Conservation (phyloP, 345 rosid genomes). For the rapeseed (Brassica napus) region DNA sequence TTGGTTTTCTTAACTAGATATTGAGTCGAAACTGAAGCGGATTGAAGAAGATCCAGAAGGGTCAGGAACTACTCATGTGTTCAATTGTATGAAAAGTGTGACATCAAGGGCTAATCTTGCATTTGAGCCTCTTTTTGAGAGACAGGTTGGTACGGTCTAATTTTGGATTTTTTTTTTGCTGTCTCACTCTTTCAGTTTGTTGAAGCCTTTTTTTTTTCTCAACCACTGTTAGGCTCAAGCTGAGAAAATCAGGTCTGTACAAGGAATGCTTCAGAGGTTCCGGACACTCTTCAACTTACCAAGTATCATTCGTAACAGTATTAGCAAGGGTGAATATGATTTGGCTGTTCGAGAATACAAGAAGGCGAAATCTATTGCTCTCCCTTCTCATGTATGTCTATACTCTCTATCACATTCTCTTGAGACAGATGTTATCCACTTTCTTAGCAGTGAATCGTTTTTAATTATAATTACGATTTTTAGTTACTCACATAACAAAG, state of each 20-base stretch:
- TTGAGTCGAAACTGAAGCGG: constrained; percentile 89
- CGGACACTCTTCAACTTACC: constrained; percentile 93
- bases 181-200: constrained; percentile 20
- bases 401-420: background rate
- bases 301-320: constrained; percentile 88
- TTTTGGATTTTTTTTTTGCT: constrained; percentile 4
- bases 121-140: constrained; percentile 92
- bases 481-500: constrained; percentile 17
- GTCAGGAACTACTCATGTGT: constrained; percentile 84
- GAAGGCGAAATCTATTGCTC: constrained; percentile 95
- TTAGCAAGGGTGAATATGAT: constrained; percentile 95
- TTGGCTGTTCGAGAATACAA: constrained; percentile 96
- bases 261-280: constrained; percentile 98
- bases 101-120: constrained; percentile 78
- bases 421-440: constrained; percentile 16
- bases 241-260: constrained; percentile 97
- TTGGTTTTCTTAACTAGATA: constrained; percentile 52
- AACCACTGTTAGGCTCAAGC: constrained; percentile 72
- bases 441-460: constrained; percentile 10
- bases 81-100: constrained; percentile 80
- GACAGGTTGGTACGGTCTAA: constrained; percentile 66
- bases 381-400: constrained; percentile 86
- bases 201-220: constrained; percentile 15
- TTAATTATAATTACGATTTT: background rate
- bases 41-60: constrained; percentile 98